These are phyloP conservation scores for Pyricularia grisea DNA, from an alignment of 2,329 filamentous ascomycete genomes.

Conservation along the genomic window DNA sequence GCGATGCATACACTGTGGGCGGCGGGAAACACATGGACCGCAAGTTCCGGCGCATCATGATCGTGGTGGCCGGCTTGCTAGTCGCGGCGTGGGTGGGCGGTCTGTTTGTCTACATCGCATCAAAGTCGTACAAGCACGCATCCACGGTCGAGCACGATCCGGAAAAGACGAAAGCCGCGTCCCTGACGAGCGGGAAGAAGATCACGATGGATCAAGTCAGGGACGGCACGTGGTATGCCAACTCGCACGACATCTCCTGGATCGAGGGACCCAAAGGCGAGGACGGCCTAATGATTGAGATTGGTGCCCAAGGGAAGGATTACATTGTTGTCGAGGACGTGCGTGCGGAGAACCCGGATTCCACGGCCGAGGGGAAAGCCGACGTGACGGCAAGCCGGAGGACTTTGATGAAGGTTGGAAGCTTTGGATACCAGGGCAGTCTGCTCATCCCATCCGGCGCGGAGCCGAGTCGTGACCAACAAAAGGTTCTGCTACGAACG, in stretches of 20 bases:
- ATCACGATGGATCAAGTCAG: constrained; percentile 66
- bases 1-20: constrained; percentile 19
- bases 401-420: constrained; percentile 63
- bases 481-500: constrained; percentile 76
- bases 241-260: constrained; percentile 62
- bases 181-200: constrained; percentile 58
- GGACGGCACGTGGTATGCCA: constrained; percentile 54
- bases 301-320: constrained; percentile 51
- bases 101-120: constrained; percentile 55
- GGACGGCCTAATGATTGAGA: constrained; percentile 79
- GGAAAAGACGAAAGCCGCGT: constrained; percentile 38
- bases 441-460: constrained; percentile 48
- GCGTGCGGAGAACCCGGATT: constrained; percentile 38
- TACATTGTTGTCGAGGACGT: constrained; percentile 87
- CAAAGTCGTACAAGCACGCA: constrained; percentile 56
- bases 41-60: constrained; percentile 51
- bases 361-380: neutral
- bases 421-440: constrained; percentile 50
- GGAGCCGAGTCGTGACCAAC: constrained; percentile 74
- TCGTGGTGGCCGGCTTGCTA: constrained; percentile 52
- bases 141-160: constrained; percentile 59
- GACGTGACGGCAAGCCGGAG: constrained; percentile 38
- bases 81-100: constrained; percentile 60
- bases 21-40: constrained; percentile 52
- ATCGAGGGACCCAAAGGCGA: constrained; percentile 64